Conservation (phyloP, 768 basidiomycete species). For the Pleurotus djamor region DNA sequence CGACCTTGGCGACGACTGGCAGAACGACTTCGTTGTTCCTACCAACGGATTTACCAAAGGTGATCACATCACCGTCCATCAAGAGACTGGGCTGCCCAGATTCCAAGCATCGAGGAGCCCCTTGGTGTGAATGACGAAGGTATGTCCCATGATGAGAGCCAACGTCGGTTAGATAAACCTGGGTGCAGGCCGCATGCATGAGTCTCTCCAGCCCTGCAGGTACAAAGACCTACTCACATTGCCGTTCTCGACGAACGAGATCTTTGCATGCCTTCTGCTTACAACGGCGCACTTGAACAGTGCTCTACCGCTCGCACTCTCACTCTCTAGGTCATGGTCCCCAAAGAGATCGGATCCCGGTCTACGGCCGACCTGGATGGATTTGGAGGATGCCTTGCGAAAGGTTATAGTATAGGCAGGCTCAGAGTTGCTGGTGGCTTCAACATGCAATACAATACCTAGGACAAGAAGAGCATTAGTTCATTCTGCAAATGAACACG, state of each 20-base stretch:
- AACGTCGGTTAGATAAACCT: constrained; percentile 73
- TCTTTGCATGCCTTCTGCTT: constrained; percentile 76
- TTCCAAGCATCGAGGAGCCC: constrained; percentile 42
- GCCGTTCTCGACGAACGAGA: constrained; percentile 68
- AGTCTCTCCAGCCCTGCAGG: constrained; percentile 5
- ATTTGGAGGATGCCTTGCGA: constrained; percentile 43
- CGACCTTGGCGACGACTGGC: constrained; percentile 61
- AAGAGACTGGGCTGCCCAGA: constrained; percentile 58
- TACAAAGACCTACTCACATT: constrained; percentile 42
- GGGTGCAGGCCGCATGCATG: constrained; percentile 12
- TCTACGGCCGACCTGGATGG: constrained; percentile 68
- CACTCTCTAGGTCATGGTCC: constrained; percentile 28
- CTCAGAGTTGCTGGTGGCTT: constrained; percentile 40
- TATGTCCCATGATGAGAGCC: constrained; percentile 79
- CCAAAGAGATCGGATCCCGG: constrained; percentile 43
- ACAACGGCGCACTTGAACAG: constrained; percentile 79
- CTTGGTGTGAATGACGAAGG: constrained; percentile 52
- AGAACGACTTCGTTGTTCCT: constrained; percentile 57
- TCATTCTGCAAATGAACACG: constrained; percentile 14
- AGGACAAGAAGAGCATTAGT: constrained; percentile 13
- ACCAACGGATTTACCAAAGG: constrained; percentile 77
- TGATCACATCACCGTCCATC: constrained; percentile 66
- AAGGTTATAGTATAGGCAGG: constrained; percentile 49
- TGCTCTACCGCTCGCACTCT: constrained; percentile 42
- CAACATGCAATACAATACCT: constrained; percentile 64